A percentile compares a stretch with the other conserved stretches of the same genome.
These are phyloP conservation scores for Neofusicoccum sp. DNA, from an alignment of 2,329 filamentous ascomycete genomes.

Conservation along the genomic window DNA sequence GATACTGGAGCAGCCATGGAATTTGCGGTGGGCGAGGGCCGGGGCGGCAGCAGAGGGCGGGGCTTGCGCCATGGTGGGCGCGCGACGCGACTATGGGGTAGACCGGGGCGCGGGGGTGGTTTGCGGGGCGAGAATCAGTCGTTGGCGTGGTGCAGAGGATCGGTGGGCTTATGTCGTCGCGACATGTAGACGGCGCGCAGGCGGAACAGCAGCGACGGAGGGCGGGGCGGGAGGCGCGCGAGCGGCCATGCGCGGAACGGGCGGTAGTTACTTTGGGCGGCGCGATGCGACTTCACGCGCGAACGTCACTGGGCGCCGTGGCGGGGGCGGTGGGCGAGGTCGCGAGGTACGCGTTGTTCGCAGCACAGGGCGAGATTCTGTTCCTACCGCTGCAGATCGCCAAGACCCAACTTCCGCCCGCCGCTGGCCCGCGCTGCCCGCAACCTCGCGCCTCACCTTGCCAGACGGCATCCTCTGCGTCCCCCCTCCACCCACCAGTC, in stretches of 20 bases:
- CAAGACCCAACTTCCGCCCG: slow-evolving; percentile 4
- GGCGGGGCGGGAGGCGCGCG: not conserved
- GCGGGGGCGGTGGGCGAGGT: not conserved
- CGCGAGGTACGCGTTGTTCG: slow-evolving; percentile 7
- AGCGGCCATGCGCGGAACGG: slow-evolving; percentile 2
- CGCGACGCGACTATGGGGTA: not conserved
- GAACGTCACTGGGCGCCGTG: not conserved
- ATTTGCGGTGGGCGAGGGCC: slow-evolving; percentile 59
- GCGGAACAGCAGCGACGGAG: not conserved
- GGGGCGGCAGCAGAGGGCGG: slow-evolving; percentile 48
- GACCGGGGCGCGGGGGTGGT: not conserved
- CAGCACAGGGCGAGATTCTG: slow-evolving; percentile 8
- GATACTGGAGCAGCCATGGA: slow-evolving; percentile 83
- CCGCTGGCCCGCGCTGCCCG: slow-evolving; percentile 18
- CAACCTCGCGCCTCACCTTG: slow-evolving; percentile 10
- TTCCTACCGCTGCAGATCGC: slow-evolving; percentile 9
- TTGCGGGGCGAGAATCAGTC: not conserved
- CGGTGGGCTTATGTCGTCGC: slow-evolving; percentile 14
- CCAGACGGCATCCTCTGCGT: not conserved
- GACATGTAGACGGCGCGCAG: slow-evolving; percentile 22
- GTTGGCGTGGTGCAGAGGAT: slow-evolving; percentile 10
- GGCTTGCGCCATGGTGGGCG: slow-evolving; percentile 19
- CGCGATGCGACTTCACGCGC: slow-evolving; percentile 1
- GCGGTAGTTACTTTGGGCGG: not conserved
- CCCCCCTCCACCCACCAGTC: slow-evolving; percentile 3